Conservation (phyloP, 805 yeast genomes). For the Spathaspora gorwiae region DNA sequence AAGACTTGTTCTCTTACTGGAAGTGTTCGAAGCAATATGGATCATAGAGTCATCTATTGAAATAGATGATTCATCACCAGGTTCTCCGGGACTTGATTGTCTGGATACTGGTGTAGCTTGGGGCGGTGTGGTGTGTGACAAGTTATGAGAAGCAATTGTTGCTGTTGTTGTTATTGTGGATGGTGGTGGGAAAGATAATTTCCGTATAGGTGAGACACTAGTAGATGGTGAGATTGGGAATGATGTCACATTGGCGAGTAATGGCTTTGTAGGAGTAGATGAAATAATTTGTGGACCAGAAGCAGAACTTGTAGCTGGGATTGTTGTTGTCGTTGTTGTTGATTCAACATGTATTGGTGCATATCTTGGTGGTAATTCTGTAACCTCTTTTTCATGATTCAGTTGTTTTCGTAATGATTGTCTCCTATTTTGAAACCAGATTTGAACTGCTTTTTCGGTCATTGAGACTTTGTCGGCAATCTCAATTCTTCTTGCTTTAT, state of each 20-base stretch:
- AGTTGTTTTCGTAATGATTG: constrained; percentile 65
- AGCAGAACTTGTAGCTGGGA: constrained; percentile 1
- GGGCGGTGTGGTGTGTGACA: background rate
- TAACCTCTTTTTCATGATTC: constrained; percentile 33
- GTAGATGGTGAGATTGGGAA: background rate
- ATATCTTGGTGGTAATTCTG: constrained; percentile 41
- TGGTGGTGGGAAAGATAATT: constrained; percentile 4
- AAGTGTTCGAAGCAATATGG: background rate
- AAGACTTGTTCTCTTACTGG: constrained; percentile 4
- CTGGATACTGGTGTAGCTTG: background rate
- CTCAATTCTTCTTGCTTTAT: constrained; percentile 65
- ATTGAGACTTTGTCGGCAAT: constrained; percentile 80
- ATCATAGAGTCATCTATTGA: constrained; percentile 13
- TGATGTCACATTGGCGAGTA: background rate
- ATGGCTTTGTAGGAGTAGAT: constrained; percentile 24
- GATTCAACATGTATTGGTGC: constrained; percentile 2
- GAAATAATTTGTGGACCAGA: constrained; percentile 11
- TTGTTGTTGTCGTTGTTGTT: background rate
- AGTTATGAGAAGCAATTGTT: constrained; percentile 4
- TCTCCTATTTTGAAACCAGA: constrained; percentile 96
- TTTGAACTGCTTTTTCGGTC: constrained; percentile 97
- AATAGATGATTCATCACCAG: constrained; percentile 12
- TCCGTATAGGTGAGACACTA: constrained; percentile 9
- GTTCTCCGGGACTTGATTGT: background rate
- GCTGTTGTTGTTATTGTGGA: constrained; percentile 17